Evolutionary conservation across 2,329 filamentous ascomycete species (phyloP), one percentile per base, ranked within the genome.

Genomic region (Ustulina deusta): DNA sequence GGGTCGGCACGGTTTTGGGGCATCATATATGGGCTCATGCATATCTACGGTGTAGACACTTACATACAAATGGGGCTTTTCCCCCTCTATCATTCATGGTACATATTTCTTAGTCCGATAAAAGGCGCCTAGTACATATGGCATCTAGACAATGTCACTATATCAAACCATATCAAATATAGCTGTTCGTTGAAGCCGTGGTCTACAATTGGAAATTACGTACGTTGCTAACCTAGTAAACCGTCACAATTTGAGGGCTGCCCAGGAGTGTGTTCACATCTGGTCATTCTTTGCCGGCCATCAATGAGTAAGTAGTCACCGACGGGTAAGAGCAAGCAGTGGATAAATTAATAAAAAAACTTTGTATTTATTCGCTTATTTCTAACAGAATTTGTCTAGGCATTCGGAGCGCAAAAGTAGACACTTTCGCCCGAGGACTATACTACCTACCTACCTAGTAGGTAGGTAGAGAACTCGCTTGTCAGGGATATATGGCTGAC

Each of bases 41-140:
- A 64, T 64, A 27, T 60, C 25, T n/a, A 27, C 22, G 32, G 4
- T 48, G n/a, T 48, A 38, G n/a, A 34, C 25, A 61, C 10, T 20
- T 42, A 25, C 32, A 65, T 13, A 38, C 10, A 11, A 27, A 36
- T 51, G 15, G 44, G 38, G 36, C 13, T 54, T 29, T 7, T 13
- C 17, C 15, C 58, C 13, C 36, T 51, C 44, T 38, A 63, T 63
- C 6, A 34, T 64, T 67, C 55, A 49, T 67, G 58, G 60, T 64
- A 67, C 46, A 64, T 67, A 67, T n/a, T 67, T 64, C 38, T 61
- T 22, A 22, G 48, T 36, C 46, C 17, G 34, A 49, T 10, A 61
- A 32, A 63, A 13, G 32, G 38, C 42, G 42, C 52, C 65, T 22
- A 34, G 59, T 59, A 66, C 48, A 66, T 63, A 63, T 66, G 27